Evolutionary conservation across 2,329 filamentous ascomycete species (phyloP).

Genomic region (Alternaria solani): DNA sequence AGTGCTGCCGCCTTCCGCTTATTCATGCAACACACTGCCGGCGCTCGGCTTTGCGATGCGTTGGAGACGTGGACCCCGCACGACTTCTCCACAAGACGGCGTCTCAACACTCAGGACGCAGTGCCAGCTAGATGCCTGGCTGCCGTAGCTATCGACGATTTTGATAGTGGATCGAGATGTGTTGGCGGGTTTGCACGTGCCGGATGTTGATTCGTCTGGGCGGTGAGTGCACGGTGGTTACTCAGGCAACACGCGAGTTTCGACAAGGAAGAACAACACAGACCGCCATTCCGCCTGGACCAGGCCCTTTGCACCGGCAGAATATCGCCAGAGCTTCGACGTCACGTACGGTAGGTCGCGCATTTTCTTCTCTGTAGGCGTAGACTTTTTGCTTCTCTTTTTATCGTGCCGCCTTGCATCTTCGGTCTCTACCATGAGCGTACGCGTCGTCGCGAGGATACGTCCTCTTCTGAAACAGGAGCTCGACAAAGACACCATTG

Average conservation of each 20-base stretch:
- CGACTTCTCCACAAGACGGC: not conserved
- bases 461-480: slow-evolving; percentile 87
- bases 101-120: not conserved
- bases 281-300: slow-evolving; percentile 28
- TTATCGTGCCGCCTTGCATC: slow-evolving; percentile 18
- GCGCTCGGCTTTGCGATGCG: not conserved
- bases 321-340: slow-evolving; percentile 36
- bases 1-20: slow-evolving; percentile 6
- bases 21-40: not conserved
- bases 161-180: slow-evolving; percentile 7
- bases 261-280: slow-evolving; percentile 34
- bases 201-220: slow-evolving; percentile 17
- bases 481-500: slow-evolving; percentile 85
- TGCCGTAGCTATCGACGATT: slow-evolving; percentile 1
- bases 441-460: slow-evolving; percentile 89
- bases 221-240: slow-evolving; percentile 20
- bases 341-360: slow-evolving; percentile 36
- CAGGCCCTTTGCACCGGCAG: slow-evolving; percentile 20
- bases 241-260: slow-evolving; percentile 30
- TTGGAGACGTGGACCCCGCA: not conserved
- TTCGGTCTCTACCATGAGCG: slow-evolving; percentile 57
- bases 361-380: slow-evolving; percentile 45
- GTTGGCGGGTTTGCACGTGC: slow-evolving; percentile 25
- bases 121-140: not conserved
- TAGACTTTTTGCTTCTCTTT: slow-evolving; percentile 32